These are phyloP conservation scores for Fusarium sp. DNA, from an alignment of 2,329 filamentous ascomycete species.

Conservation along the genomic window DNA sequence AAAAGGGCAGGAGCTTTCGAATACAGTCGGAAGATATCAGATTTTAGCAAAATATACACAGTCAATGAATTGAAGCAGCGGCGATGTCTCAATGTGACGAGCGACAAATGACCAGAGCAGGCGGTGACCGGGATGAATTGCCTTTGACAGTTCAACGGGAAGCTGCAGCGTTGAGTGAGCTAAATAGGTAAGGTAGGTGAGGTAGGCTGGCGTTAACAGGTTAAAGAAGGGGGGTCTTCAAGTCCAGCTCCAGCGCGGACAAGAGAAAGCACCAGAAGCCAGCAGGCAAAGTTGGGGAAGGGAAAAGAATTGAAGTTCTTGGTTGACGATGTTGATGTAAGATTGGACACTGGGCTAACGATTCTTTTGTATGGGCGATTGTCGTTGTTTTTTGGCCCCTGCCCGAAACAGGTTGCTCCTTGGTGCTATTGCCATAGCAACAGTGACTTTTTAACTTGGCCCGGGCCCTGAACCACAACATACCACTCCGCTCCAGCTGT, in stretches of 20 bases:
- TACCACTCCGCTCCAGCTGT: slow-evolving; percentile 15
- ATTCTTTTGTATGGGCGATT: slow-evolving; percentile 29
- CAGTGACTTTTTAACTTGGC: neutral
- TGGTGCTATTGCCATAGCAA: slow-evolving; percentile 35
- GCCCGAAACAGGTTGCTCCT: slow-evolving; percentile 39
- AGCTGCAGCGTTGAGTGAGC: slow-evolving; percentile 24
- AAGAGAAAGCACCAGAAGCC: slow-evolving; percentile 29
- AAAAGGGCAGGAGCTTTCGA: slow-evolving; percentile 2
- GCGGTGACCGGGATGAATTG: slow-evolving; percentile 37
- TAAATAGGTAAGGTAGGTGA: neutral
- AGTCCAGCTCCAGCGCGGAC: slow-evolving; percentile 30
- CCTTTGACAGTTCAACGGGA: slow-evolving; percentile 20
- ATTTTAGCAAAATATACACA: slow-evolving; percentile 15
- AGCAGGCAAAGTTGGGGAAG: slow-evolving; percentile 21
- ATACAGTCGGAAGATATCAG: slow-evolving; percentile 1
- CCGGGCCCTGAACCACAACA: slow-evolving; percentile 5
- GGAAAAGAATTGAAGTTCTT: slow-evolving; percentile 35
- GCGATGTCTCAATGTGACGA: slow-evolving; percentile 21
- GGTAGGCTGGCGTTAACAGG: slow-evolving; percentile 4
- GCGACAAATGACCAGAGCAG: slow-evolving; percentile 17
- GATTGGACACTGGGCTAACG: slow-evolving; percentile 23
- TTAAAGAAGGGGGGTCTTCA: neutral
- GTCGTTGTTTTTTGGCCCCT: slow-evolving; percentile 29
- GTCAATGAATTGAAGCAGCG: slow-evolving; percentile 20
- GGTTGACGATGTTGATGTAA: slow-evolving; percentile 33